A percentile compares a stretch with the other conserved stretches of the same genome.
phyloP scores from a whole-genome alignment of 192 early-diverging fungal species.

The Backusella psychrophila region DNA sequence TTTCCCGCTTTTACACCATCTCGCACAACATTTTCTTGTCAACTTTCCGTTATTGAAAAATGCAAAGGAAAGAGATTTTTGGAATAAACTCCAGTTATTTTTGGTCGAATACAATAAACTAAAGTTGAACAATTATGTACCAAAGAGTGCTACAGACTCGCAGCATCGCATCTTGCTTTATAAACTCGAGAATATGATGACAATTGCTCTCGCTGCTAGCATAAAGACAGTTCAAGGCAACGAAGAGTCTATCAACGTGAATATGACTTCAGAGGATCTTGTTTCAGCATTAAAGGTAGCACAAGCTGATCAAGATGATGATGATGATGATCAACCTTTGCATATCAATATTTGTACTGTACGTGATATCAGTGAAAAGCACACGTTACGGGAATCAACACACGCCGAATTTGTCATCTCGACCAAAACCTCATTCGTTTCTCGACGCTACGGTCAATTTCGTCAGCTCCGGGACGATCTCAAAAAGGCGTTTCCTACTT shows the following conservation, averaged over 20 bases:
- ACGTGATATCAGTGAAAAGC: conserved; percentile 31
- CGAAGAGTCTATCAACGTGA: conserved; percentile 16
- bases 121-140: conserved; percentile 30
- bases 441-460: conserved; percentile 47
- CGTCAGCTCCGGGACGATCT: conserved; percentile 40
- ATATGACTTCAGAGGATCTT: neutral
- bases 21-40: conserved; percentile 42
- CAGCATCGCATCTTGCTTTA: conserved; percentile 32
- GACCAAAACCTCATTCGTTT: conserved; percentile 28
- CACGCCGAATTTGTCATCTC: conserved; percentile 48
- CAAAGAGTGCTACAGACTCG: conserved; percentile 10
- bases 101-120: conserved; percentile 46
- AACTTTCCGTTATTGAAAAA: conserved; percentile 52
- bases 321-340: conserved; percentile 23
- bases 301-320: neutral
- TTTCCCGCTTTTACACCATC: conserved; percentile 44
- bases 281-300: neutral
- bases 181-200: conserved; percentile 32
- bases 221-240: conserved; percentile 34
- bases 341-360: conserved; percentile 50
- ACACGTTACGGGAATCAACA: conserved; percentile 40
- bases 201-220: conserved; percentile 27
- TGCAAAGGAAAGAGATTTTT: conserved; percentile 33
- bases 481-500: conserved; percentile 40
- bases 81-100: conserved; percentile 47